These are phyloP conservation scores for Backusella mclennaniae DNA, from an alignment of 192 early-diverging fungal genomes.

Conservation along the genomic window DNA sequence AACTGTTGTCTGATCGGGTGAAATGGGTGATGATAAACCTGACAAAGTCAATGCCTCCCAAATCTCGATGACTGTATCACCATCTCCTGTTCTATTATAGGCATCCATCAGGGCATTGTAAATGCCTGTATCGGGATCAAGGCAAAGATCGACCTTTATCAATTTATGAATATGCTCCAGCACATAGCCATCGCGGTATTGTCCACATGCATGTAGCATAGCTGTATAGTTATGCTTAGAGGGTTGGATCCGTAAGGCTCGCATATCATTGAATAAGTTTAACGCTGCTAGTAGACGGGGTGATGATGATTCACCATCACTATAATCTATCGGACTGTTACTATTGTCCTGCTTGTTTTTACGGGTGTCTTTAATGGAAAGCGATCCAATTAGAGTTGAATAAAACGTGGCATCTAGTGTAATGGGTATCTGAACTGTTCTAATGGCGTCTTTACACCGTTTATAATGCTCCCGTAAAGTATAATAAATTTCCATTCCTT, in stretches of 20 bases:
- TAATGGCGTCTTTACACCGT: background rate
- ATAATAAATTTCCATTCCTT: slow-evolving; percentile 33
- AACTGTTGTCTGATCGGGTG: slow-evolving; percentile 33
- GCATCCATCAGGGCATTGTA: slow-evolving; percentile 49
- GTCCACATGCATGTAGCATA: slow-evolving; percentile 28
- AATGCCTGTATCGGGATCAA: slow-evolving; percentile 38
- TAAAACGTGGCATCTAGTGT: slow-evolving; percentile 13
- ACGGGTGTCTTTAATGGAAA: background rate
- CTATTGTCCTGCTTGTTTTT: background rate
- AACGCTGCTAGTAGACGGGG: slow-evolving; percentile 16
- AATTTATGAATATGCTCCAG: slow-evolving; percentile 35
- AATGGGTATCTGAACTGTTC: slow-evolving; percentile 2
- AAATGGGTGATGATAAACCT: background rate
- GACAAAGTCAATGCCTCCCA: slow-evolving; percentile 35
- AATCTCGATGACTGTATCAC: slow-evolving; percentile 31
- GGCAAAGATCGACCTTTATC: slow-evolving; percentile 39
- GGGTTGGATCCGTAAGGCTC: slow-evolving; percentile 26
- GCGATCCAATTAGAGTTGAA: background rate
- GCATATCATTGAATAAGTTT: slow-evolving; percentile 35
- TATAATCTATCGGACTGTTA: background rate
- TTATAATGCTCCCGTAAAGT: slow-evolving; percentile 18
- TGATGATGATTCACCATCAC: background rate
- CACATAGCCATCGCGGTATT: slow-evolving; percentile 12
- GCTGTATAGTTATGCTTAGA: slow-evolving; percentile 30
- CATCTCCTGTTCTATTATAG: slow-evolving; percentile 37